These are phyloP conservation scores for Arxiozyma slooffiae DNA, from an alignment of 1,139 yeast species.

Conservation along the genomic window DNA sequence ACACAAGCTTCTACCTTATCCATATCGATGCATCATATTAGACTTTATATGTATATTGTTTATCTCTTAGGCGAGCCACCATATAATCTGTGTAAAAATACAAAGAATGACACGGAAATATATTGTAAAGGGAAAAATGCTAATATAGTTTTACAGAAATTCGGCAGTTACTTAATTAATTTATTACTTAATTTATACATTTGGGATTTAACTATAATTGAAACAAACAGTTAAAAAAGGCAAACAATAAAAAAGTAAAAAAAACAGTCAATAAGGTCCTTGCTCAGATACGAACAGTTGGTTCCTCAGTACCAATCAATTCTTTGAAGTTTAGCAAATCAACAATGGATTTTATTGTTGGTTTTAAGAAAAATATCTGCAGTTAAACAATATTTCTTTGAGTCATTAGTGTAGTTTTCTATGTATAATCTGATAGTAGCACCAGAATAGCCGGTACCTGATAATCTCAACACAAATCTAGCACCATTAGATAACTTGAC, in stretches of 20 bases:
- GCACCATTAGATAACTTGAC: conserved; percentile 76
- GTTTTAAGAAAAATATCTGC: conserved; percentile 63
- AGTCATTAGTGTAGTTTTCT: conserved; percentile 70
- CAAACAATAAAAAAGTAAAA: neutral
- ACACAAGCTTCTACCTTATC: neutral
- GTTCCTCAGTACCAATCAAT: conserved; percentile 71
- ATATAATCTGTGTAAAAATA: no score
- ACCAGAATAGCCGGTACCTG: conserved; percentile 98
- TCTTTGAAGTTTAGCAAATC: conserved; percentile 63
- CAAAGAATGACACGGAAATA: neutral
- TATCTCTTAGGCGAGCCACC: neutral
- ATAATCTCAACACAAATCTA: conserved; percentile 80
- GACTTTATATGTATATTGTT: no score
- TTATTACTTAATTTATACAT: neutral
- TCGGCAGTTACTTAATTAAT: neutral
- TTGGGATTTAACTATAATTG: neutral
- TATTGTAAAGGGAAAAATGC: neutral
- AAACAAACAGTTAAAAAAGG: neutral
- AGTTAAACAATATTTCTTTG: conserved; percentile 37
- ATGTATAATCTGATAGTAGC: conserved; percentile 92
- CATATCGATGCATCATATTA: neutral
- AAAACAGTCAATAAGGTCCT: neutral
- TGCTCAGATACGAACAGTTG: conserved; percentile 52
- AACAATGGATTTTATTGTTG: conserved; percentile 56
- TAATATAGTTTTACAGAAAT: neutral